Evolutionary conservation across 2,329 filamentous ascomycete species (phyloP).

Genomic region (Beauveria bassiana): DNA sequence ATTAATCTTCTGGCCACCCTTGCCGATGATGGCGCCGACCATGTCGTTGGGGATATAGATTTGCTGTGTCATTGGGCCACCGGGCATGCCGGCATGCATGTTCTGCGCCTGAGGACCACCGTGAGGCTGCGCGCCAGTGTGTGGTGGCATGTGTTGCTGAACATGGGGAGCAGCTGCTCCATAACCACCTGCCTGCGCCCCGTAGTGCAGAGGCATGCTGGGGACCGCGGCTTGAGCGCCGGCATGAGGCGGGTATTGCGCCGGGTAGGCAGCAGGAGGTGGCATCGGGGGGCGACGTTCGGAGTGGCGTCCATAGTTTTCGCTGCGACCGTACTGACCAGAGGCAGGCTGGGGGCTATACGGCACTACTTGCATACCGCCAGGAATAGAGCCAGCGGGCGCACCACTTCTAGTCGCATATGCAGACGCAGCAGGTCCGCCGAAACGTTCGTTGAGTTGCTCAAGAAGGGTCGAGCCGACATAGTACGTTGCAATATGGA

Average conservation of each 20-base stretch:
- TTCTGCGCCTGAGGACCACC: slow-evolving; percentile 65
- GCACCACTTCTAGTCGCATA: slow-evolving; percentile 93
- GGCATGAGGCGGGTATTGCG: slow-evolving; percentile 60
- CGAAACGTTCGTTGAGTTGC: slow-evolving; percentile 93
- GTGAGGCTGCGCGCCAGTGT: slow-evolving; percentile 44
- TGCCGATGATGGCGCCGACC: slow-evolving; percentile 98
- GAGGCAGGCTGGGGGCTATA: slow-evolving; percentile 90
- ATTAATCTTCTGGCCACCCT: slow-evolving; percentile 98
- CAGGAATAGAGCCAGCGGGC: slow-evolving; percentile 86
- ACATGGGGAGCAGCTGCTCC: slow-evolving; percentile 69
- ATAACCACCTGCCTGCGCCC: slow-evolving; percentile 66
- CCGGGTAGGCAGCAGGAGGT: slow-evolving; percentile 57
- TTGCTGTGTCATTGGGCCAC: slow-evolving; percentile 79
- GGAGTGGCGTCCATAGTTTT: slow-evolving; percentile 70
- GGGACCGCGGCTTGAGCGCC: slow-evolving; percentile 48
- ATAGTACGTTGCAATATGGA: slow-evolving; percentile 98
- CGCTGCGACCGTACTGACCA: slow-evolving; percentile 85
- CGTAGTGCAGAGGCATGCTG: slow-evolving; percentile 71
- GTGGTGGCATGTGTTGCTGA: slow-evolving; percentile 62
- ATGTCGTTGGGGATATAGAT: slow-evolving; percentile 99
- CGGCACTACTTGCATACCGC: slow-evolving; percentile 98
- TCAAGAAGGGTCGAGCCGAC: slow-evolving; percentile 96
- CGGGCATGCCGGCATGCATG: slow-evolving; percentile 55
- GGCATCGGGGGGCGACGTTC: slow-evolving; percentile 70
- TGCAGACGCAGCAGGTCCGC: slow-evolving; percentile 91